A percentile compares a stretch with the other conserved stretches of the same genome.
phyloP scores from a whole-genome alignment of 73 alveolate genomes.

The Paramecium octaurelia region DNA sequence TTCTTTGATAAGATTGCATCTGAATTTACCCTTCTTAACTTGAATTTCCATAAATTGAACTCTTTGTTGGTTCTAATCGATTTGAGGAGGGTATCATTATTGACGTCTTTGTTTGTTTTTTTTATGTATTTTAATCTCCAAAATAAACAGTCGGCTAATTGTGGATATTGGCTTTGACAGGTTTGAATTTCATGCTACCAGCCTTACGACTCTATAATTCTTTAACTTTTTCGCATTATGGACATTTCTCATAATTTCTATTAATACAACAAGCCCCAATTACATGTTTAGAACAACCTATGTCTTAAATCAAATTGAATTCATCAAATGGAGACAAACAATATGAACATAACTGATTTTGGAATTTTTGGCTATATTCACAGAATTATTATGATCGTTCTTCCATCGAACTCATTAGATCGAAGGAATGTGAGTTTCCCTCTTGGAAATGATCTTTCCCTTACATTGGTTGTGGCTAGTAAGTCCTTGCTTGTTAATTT shows the following conservation, averaged over 20 bases:
- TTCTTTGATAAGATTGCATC: too few relatives aligned
- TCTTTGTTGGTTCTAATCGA: neutral
- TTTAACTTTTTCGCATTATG: neutral
- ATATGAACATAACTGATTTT: neutral
- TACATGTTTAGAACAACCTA: neutral
- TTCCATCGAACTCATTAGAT: neutral
- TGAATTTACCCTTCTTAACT: neutral
- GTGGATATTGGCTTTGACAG: neutral
- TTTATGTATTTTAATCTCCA: neutral
- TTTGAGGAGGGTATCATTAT: neutral
- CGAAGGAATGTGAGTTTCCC: neutral
- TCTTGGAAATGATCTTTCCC: neutral
- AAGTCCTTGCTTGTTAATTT: neutral
- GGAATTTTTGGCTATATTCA: neutral
- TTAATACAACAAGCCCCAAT: neutral
- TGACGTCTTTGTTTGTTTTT: neutral
- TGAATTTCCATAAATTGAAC: neutral
- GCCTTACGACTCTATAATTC: neutral
- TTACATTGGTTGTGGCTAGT: neutral
- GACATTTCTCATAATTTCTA: neutral
- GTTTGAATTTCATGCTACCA: neutral
- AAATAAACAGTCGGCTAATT: neutral
- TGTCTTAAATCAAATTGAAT: neutral
- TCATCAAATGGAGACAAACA: neutral
- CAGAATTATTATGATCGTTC: neutral